Evolutionary conservation across 2,329 filamentous ascomycete genomes (phyloP).

Genomic region (Uncinocarpus reesii): DNA sequence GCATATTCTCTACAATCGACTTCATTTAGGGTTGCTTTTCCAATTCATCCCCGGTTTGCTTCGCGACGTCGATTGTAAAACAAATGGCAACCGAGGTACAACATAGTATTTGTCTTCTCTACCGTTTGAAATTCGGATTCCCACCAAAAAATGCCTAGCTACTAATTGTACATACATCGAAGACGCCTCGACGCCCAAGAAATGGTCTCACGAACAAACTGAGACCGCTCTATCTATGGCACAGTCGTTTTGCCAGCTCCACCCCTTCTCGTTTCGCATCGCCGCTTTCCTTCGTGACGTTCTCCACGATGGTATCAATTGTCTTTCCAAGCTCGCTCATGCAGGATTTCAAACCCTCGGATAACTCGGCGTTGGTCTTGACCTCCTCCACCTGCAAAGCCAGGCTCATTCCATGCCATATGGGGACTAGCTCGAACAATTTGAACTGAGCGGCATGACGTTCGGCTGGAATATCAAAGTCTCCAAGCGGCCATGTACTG

Average conservation of each 20-base stretch:
- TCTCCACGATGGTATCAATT: slow-evolving; percentile 35
- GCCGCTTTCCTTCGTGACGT: slow-evolving; percentile 4
- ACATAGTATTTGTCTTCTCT: no score
- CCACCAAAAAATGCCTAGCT: no score
- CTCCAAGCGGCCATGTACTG: slow-evolving; percentile 25
- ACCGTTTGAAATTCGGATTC: no score
- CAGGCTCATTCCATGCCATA: slow-evolving; percentile 35
- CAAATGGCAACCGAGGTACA: no score
- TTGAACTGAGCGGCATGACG: slow-evolving; percentile 20
- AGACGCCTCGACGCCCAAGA: slow-evolving; percentile 2
- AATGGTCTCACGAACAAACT: not conserved
- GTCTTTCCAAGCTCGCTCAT: slow-evolving; percentile 43
- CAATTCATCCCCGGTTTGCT: no score
- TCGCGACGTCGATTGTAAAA: no score
- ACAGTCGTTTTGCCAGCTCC: slow-evolving; percentile 7
- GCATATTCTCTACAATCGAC: no score
- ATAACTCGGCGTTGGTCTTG: slow-evolving; percentile 21
- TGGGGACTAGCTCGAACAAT: slow-evolving; percentile 28
- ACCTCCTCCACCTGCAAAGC: slow-evolving; percentile 30
- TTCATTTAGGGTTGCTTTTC: no score
- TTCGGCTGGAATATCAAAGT: slow-evolving; percentile 21
- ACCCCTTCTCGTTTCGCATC: slow-evolving; percentile 1
- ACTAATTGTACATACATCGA: no score
- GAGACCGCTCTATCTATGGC: slow-evolving; percentile 7
- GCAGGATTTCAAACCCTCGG: slow-evolving; percentile 20